These are phyloP conservation scores for Lactarius vividus DNA, from an alignment of 768 basidiomycete species.

Conservation along the genomic window DNA sequence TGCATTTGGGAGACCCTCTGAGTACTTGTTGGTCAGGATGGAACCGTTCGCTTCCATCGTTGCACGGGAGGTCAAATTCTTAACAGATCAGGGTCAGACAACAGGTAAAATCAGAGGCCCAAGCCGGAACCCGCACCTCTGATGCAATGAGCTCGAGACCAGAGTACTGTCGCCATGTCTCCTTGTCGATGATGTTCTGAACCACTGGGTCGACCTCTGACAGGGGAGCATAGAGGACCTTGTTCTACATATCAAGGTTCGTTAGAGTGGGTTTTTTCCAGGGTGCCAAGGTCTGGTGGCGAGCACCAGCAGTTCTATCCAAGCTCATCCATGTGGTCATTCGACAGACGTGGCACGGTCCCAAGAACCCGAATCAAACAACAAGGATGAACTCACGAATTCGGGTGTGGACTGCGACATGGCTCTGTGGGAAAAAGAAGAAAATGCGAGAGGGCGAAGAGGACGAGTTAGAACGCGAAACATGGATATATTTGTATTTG, in stretches of 20 bases:
- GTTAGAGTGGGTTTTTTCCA: background rate
- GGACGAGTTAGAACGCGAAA: conserved; percentile 35
- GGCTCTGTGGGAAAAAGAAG: conserved; percentile 10
- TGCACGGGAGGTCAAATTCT: conserved; percentile 96
- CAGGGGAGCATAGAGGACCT: conserved; percentile 82
- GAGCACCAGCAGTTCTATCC: background rate
- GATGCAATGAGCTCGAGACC: conserved; percentile 99
- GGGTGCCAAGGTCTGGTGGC: background rate
- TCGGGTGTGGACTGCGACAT: conserved; percentile 26
- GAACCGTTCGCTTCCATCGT: conserved; percentile 99
- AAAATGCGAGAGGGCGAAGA: conserved; percentile 25
- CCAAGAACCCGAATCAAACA: background rate
- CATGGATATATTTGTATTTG: conserved; percentile 32
- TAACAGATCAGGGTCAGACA: background rate
- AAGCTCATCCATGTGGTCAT: background rate
- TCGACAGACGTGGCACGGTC: background rate
- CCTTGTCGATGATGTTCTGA: conserved; percentile 97
- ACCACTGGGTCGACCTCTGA: conserved; percentile 92
- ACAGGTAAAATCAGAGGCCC: background rate
- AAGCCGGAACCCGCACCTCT: conserved; percentile 56
- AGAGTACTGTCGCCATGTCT: conserved; percentile 97
- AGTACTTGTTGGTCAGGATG: conserved; percentile 98
- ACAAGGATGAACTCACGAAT: conserved; percentile 22
- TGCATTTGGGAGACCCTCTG: conserved; percentile 96
- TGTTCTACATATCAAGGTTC: conserved; percentile 61